Conservation (phyloP, 345 rosid genomes). For the Pugionium dolabratum region DNA sequence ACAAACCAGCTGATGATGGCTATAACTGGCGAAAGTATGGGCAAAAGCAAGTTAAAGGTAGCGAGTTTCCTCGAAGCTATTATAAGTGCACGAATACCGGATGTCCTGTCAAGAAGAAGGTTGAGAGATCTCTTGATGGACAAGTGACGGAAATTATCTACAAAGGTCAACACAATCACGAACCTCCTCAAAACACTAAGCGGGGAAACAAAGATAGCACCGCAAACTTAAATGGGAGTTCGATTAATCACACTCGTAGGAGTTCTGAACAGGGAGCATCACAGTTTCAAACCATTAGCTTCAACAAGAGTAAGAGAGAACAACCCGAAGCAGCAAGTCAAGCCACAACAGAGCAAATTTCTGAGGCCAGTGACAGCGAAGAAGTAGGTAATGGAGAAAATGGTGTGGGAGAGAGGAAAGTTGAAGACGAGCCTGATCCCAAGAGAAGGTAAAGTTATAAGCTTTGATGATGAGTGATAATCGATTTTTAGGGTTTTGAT, state of each 20-base stretch:
- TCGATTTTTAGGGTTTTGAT: background rate
- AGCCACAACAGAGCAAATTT: slow-evolving; percentile 52
- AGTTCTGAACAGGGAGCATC: slow-evolving; percentile 29
- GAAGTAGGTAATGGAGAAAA: slow-evolving; percentile 65
- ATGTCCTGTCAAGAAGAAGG: slow-evolving; percentile 90
- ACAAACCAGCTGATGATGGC: slow-evolving; percentile 74
- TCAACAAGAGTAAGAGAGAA: slow-evolving; percentile 50
- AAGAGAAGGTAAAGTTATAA: slow-evolving; percentile 63
- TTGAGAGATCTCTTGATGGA: slow-evolving; percentile 78
- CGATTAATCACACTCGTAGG: slow-evolving; percentile 30
- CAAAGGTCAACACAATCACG: slow-evolving; percentile 84
- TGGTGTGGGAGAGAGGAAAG: slow-evolving; percentile 42
- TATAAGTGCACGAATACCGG: slow-evolving; percentile 73
- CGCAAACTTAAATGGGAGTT: slow-evolving; percentile 42
- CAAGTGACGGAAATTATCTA: slow-evolving; percentile 84
- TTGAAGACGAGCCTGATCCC: slow-evolving; percentile 63
- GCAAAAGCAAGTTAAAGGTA: slow-evolving; percentile 91
- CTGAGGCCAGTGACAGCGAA: slow-evolving; percentile 42
- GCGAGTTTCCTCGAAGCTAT: slow-evolving; percentile 86
- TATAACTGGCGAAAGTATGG: slow-evolving; percentile 94
- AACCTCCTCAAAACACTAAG: slow-evolving; percentile 63
- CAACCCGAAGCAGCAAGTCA: slow-evolving; percentile 60
- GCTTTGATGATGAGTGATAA: slow-evolving; percentile 25
- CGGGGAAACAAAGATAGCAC: slow-evolving; percentile 48
- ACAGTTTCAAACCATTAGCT: slow-evolving; percentile 30